These are phyloP conservation scores for Garcileccinum viscosum DNA, from an alignment of 1,284 basidiomycete species.

Conservation along the genomic window DNA sequence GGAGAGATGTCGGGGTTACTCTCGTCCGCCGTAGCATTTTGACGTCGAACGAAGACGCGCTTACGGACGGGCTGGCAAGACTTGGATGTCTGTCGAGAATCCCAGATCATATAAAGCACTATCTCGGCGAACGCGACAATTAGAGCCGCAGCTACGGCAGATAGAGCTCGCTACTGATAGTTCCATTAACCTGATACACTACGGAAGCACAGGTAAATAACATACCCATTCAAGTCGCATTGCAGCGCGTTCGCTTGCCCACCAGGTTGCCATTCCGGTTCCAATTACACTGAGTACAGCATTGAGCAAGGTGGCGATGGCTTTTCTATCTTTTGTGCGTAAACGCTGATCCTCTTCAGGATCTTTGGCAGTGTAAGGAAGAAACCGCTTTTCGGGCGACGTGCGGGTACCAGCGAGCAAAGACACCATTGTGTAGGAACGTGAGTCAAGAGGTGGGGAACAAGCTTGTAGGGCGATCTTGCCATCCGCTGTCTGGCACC, in stretches of 20 bases:
- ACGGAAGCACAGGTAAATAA: background rate
- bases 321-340: constrained; percentile 61
- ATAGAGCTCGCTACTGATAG: constrained; percentile 59
- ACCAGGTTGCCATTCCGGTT: constrained; percentile 72
- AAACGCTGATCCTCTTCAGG: constrained; percentile 47
- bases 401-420: constrained; percentile 77
- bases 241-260: constrained; percentile 65
- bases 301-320: constrained; percentile 73
- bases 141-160: constrained; percentile 63
- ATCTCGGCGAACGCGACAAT: constrained; percentile 72
- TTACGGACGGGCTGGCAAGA: constrained; percentile 26
- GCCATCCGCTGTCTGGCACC: constrained; percentile 64
- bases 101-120: constrained; percentile 75
- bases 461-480: constrained; percentile 48
- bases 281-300: constrained; percentile 71
- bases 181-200: constrained; percentile 12
- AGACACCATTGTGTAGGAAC: constrained; percentile 71
- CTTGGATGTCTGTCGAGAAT: constrained; percentile 49
- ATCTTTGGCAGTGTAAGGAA: constrained; percentile 49
- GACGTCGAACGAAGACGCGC: constrained; percentile 32
- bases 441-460: constrained; percentile 53
- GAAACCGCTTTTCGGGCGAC: constrained; percentile 74
- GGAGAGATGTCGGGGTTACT: constrained; percentile 11
- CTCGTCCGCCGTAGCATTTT: constrained; percentile 38
- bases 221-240: constrained; percentile 76